Conservation (phyloP, 2,329 filamentous ascomycete genomes). For the Massarina eburnea region DNA sequence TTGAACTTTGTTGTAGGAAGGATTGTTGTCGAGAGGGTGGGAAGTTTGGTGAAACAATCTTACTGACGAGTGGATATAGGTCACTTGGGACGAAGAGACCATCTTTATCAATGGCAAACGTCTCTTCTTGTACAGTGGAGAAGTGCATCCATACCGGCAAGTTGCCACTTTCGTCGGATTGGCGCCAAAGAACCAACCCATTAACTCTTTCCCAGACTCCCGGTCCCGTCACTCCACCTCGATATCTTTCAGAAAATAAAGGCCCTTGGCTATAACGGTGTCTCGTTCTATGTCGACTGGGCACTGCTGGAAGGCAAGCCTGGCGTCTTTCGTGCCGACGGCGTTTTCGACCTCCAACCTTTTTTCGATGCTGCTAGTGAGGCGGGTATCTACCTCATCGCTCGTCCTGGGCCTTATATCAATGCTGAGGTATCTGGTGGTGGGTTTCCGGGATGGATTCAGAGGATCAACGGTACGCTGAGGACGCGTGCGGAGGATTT, state of each 20-base stretch:
- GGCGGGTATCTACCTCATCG: slow-evolving; percentile 76
- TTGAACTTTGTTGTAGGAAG: not conserved
- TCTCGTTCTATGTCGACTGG: slow-evolving; percentile 82
- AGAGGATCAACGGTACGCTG: slow-evolving; percentile 65
- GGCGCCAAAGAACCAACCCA: not conserved
- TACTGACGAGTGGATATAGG: slow-evolving; percentile 28
- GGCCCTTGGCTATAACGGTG: slow-evolving; percentile 75
- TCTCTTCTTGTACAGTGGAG: slow-evolving; percentile 71
- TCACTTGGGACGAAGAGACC: slow-evolving; percentile 74
- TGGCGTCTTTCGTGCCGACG: slow-evolving; percentile 69
- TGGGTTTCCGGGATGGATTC: slow-evolving; percentile 79
- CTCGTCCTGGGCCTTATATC: slow-evolving; percentile 71
- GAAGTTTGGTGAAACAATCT: not conserved
- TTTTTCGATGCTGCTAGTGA: slow-evolving; percentile 75
- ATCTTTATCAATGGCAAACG: slow-evolving; percentile 70
- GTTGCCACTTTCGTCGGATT: slow-evolving; percentile 5
- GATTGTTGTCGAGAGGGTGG: not conserved
- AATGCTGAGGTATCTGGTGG: slow-evolving; percentile 77
- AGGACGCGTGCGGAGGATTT: slow-evolving; percentile 65
- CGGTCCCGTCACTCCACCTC: slow-evolving; percentile 64
- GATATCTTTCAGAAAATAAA: slow-evolving; percentile 84
- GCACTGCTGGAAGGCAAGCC: slow-evolving; percentile 73
- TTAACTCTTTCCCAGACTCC: slow-evolving; percentile 48
- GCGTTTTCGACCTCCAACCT: slow-evolving; percentile 70
- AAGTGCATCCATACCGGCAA: slow-evolving; percentile 69